Conservation (phyloP, 768 basidiomycete species). For the Mrakia frigida region DNA sequence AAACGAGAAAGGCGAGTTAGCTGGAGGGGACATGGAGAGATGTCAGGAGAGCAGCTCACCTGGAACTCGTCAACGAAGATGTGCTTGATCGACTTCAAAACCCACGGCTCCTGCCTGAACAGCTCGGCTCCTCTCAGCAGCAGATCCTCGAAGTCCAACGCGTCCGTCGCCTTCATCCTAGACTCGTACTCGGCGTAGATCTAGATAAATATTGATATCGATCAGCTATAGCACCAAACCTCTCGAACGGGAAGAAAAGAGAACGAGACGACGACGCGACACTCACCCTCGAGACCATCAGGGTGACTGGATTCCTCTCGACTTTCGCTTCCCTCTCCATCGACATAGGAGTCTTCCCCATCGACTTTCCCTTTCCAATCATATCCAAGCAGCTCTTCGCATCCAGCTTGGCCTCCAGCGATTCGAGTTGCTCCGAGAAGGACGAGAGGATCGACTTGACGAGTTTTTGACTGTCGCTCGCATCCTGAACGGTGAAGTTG, state of each 20-base stretch:
- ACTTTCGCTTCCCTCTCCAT: conserved; percentile 35
- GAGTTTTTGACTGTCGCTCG: conserved; percentile 75
- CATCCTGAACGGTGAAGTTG: conserved; percentile 78
- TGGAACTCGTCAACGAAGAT: conserved; percentile 72
- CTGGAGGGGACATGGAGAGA: background rate
- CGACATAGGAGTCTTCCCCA: conserved; percentile 54
- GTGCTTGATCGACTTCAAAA: conserved; percentile 57
- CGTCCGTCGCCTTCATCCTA: conserved; percentile 57
- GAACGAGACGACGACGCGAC: background rate
- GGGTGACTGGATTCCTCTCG: conserved; percentile 38
- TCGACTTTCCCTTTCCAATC: conserved; percentile 69
- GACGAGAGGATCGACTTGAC: conserved; percentile 57
- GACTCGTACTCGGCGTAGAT: conserved; percentile 65
- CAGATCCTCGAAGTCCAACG: conserved; percentile 83
- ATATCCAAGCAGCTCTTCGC: background rate
- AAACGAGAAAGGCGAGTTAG: background rate
- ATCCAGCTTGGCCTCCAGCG: conserved; percentile 56
- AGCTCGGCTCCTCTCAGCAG: conserved; percentile 44
- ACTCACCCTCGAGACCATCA: conserved; percentile 41
- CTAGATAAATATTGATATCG: conserved; percentile 31
- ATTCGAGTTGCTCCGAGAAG: conserved; percentile 50
- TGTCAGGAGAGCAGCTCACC: conserved; percentile 40
- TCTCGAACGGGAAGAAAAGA: background rate
- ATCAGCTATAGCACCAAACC: background rate
- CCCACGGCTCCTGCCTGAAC: conserved; percentile 52